Conservation (phyloP, 768 basidiomycete species). For the Mycena maculata region DNA sequence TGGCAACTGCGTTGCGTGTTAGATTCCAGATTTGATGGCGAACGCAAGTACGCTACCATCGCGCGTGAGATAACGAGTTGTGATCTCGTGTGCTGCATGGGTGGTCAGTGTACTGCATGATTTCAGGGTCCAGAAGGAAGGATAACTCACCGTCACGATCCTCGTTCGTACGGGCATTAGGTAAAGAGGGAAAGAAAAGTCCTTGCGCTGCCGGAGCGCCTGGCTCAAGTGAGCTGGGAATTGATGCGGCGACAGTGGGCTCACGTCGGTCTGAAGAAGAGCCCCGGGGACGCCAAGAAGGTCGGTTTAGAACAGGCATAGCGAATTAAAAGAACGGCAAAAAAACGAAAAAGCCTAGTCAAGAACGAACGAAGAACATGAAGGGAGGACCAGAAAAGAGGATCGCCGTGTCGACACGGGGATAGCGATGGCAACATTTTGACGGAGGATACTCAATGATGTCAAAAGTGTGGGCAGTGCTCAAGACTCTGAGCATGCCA, state of each 20-base stretch:
- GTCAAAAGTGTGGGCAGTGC: neutral
- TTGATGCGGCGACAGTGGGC: neutral
- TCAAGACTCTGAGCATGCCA: neutral
- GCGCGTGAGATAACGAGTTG: constrained; percentile 6
- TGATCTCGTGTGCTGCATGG: constrained; percentile 18
- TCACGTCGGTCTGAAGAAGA: constrained; percentile 25
- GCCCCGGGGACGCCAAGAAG: constrained; percentile 9
- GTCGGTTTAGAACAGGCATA: constrained; percentile 29
- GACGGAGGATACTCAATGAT: too few relatives aligned
- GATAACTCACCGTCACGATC: constrained; percentile 2
- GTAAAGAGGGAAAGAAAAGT: constrained; percentile 3
- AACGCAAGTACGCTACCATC: constrained; percentile 5
- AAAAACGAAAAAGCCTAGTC: neutral
- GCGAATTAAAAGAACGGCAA: constrained; percentile 8
- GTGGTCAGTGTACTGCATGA: constrained; percentile 11
- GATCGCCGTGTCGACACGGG: neutral
- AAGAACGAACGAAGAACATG: constrained; percentile 25
- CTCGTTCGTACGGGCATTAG: constrained; percentile 10
- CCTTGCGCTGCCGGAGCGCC: constrained; percentile 33
- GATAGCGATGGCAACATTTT: constrained; percentile 7
- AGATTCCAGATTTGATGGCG: constrained; percentile 16
- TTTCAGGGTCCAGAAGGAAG: neutral
- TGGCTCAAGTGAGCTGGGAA: neutral
- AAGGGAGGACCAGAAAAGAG: constrained; percentile 23
- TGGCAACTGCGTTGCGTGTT: constrained; percentile 20